These are phyloP conservation scores for Aspergillus sclerotialis DNA, from an alignment of 2,329 filamentous ascomycete genomes.

Conservation along the genomic window DNA sequence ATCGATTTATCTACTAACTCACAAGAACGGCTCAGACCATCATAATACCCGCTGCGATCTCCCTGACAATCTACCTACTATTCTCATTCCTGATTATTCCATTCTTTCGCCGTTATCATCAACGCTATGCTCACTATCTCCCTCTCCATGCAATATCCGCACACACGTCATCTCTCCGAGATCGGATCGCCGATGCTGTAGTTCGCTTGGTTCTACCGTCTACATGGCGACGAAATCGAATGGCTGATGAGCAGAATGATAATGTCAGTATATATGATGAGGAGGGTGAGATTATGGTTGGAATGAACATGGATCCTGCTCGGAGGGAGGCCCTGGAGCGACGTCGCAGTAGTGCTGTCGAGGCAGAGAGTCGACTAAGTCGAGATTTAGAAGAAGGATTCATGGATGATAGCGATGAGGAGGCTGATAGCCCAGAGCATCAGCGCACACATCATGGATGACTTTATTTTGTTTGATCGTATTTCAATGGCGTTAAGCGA, in stretches of 20 bases:
- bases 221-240: conserved; percentile 40
- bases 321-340: conserved; percentile 38
- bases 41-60: conserved; percentile 63
- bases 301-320: conserved; percentile 47
- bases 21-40: too few species aligned
- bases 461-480: too few species aligned
- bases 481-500: too few species aligned
- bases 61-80: conserved; percentile 60
- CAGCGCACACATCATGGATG: conserved; percentile 10
- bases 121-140: conserved; percentile 67
- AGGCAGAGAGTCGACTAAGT: conserved; percentile 55
- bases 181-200: conserved; percentile 34
- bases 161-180: conserved; percentile 50
- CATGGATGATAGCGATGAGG: conserved; percentile 64
- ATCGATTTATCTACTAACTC: too few species aligned
- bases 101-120: conserved; percentile 61
- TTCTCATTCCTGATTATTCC: conserved; percentile 61
- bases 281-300: conserved; percentile 49
- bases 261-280: conserved; percentile 59
- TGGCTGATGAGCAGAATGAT: conserved; percentile 39
- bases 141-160: conserved; percentile 52
- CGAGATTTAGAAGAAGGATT: conserved; percentile 74
- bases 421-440: conserved; percentile 32
- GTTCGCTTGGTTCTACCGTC: conserved; percentile 40
- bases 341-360: conserved; percentile 36